phyloP scores from a whole-genome alignment of 352 stramenopile species.

The Pythium sp. region DNA sequence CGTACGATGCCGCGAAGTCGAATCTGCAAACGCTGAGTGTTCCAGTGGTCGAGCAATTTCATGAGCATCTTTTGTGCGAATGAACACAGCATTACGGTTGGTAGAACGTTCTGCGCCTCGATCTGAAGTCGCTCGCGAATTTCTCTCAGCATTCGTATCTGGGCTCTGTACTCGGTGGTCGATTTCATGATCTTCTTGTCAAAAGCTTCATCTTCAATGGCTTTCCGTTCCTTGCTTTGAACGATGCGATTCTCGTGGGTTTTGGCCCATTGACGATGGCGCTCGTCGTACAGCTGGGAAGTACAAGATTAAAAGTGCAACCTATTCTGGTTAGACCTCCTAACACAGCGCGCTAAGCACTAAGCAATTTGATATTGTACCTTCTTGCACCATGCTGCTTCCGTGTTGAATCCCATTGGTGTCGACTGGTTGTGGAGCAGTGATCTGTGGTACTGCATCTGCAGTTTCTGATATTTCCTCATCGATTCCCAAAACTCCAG shows the following conservation, averaged over 20 bases:
- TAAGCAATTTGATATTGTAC: constrained; percentile 18
- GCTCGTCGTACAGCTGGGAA: constrained; percentile 40
- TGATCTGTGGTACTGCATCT: constrained; percentile 30
- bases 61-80: constrained; percentile 46
- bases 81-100: constrained; percentile 40
- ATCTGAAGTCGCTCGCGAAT: constrained; percentile 32
- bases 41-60: constrained; percentile 38
- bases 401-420: constrained; percentile 55
- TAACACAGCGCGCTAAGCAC: not conserved
- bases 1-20: constrained; percentile 38
- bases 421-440: constrained; percentile 33
- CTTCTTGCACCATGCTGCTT: constrained; percentile 49
- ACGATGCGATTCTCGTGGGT: constrained; percentile 35
- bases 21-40: constrained; percentile 27
- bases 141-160: constrained; percentile 38
- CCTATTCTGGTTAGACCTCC: not conserved
- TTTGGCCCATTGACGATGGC: constrained; percentile 37
- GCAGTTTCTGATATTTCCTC: constrained; percentile 37
- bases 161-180: constrained; percentile 41
- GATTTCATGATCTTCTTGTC: constrained; percentile 43
- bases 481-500: constrained; percentile 45
- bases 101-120: constrained; percentile 40
- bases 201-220: constrained; percentile 43
- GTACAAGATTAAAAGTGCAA: not conserved
- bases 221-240: constrained; percentile 32